Evolutionary conservation across 1,284 basidiomycete species (phyloP).

Genomic region (Leccinum subrobustum): DNA sequence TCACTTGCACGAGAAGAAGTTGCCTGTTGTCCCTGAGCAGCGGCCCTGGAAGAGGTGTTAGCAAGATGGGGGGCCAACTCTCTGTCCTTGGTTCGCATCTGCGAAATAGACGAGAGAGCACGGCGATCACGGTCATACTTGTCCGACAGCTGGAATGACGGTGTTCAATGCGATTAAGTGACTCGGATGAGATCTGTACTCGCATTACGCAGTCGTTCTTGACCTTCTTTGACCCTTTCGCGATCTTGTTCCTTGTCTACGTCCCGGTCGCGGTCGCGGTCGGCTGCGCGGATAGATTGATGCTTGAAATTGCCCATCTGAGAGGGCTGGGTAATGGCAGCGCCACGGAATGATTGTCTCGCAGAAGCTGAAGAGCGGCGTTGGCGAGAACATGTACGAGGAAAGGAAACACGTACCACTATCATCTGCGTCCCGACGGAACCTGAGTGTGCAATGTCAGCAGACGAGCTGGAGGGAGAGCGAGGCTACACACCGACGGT

Average conservation of each 20-base stretch:
- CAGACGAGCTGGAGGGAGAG: constrained; percentile 49
- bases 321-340: constrained; percentile 68
- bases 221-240: constrained; percentile 72
- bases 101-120: constrained; percentile 45
- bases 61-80: constrained; percentile 64
- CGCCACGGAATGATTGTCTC: constrained; percentile 67
- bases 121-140: constrained; percentile 82
- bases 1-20: constrained; percentile 51
- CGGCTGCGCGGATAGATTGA: constrained; percentile 69
- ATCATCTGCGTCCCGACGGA: constrained; percentile 73
- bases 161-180: constrained; percentile 10
- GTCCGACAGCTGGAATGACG: constrained; percentile 62
- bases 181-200: constrained; percentile 31
- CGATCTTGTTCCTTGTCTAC: constrained; percentile 64
- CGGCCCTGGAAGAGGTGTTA: constrained; percentile 41
- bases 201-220: constrained; percentile 72
- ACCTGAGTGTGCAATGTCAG: constrained; percentile 50
- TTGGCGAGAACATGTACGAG: constrained; percentile 16
- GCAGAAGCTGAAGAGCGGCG: constrained; percentile 43
- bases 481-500: constrained; percentile 66
- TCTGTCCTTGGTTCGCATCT: constrained; percentile 62
- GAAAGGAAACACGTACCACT: constrained; percentile 45
- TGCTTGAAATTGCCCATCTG: constrained; percentile 90
- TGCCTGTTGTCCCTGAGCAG: constrained; percentile 41
- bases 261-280: constrained; percentile 62